Percentiles rank a stretch among this genome's conserved stretches.
Conservation (phyloP, 495 filamentous ascomycete genomes). For the Talaromyces wortmannii region DNA sequence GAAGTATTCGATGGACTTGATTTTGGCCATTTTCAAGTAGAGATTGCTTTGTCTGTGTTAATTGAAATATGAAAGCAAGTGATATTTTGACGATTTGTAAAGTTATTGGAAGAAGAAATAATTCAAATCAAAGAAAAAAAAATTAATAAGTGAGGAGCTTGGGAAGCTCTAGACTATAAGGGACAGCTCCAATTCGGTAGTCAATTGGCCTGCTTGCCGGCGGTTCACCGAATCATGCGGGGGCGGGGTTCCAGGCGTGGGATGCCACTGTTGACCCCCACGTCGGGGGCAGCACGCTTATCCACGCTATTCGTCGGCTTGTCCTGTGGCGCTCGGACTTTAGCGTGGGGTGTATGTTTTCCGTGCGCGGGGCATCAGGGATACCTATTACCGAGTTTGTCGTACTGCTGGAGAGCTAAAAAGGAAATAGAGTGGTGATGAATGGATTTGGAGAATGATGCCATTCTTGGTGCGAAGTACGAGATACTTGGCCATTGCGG, state of each 20-base stretch:
- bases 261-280: background rate
- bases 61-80: background rate
- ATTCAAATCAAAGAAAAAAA: no score
- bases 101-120: background rate
- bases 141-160: background rate
- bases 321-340: no score
- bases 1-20: conserved; percentile 67
- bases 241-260: background rate
- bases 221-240: background rate
- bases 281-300: background rate
- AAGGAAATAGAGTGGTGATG: no score
- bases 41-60: background rate
- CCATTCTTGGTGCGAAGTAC: no score
- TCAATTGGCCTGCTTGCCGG: background rate
- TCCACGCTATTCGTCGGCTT: no score
- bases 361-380: no score
- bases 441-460: no score
- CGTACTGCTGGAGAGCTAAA: no score
- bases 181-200: background rate
- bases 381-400: no score
- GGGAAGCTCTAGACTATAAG: background rate
- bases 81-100: no score
- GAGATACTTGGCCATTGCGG: no score
- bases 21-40: conserved; percentile 52
- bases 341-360: no score